Base-by-base conservation (phyloP, 495 filamentous ascomycete genomes). In the Lindgomyces ingoldianus region DNA sequence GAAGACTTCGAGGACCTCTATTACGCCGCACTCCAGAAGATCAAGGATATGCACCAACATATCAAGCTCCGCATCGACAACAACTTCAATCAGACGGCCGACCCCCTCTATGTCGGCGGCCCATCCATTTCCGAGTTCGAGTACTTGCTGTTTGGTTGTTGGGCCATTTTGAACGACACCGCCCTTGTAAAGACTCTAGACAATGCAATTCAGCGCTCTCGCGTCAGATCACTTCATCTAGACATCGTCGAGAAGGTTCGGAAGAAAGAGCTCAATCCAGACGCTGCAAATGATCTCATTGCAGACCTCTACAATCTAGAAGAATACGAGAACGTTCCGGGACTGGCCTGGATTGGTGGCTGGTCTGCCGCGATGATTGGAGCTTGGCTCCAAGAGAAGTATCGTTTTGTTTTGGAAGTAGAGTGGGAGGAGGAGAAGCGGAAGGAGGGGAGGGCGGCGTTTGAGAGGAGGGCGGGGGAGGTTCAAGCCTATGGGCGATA, bases 1-100 rank as follows among this genome's bases (percentile, higher is more conserved):
- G 49, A 53, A 27, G 57, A 60, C 26, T 66, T 47, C 41, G 56
- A 66, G 21, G 47, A 54, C 49, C 30, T 65, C 26, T 66, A 60
- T 48, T 60, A 66, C 33, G 49, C 27, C 6, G 12, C 53, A 8
- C 33, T 66, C 3, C 21, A 55, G 10, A 33, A 26, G 12, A 30
- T 55, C 24, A 11, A 46, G 6, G 49, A 30, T 9, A 18, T 55
- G 18, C 47, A 66, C 42, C 14, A 2, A 14, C 9, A 8, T 0
- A 29, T 66, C 63, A 4, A 22, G 33, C 1, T 55, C 1, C 63
- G 57, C 3, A 9, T 60, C 29, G 24, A 33, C 21, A 55, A 54
- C n/a, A 30, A 42, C 55, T 66, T 66, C 57, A 47, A 11, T 36
- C 1, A 3, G 9, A 3, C 21, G 1, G 3, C 25, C 8, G 30